phyloP scores from a whole-genome alignment of 73 alveolate genomes.

The Paraurostyla sp. region DNA sequence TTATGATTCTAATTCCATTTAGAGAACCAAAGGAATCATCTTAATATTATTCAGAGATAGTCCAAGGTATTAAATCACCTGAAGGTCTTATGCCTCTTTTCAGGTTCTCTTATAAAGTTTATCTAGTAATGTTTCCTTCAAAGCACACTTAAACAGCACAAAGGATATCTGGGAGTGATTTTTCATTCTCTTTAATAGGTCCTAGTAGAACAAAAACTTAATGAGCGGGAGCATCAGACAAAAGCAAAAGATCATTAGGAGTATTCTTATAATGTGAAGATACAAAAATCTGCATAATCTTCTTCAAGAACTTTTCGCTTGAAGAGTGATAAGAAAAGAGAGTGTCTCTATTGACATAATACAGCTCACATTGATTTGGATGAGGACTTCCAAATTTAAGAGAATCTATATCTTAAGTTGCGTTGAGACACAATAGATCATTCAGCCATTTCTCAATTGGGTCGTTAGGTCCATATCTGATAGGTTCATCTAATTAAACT shows the following conservation, averaged over 20 bases:
- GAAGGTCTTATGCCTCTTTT: constrained; percentile 92
- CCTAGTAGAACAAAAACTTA: constrained; percentile 96
- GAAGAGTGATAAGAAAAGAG: constrained; percentile 97
- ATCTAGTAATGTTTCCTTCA: constrained; percentile 76
- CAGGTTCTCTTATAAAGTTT: constrained; percentile 83
- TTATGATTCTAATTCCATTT: constrained; percentile 97
- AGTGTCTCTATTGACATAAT: constrained; percentile 99
- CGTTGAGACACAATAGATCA: constrained; percentile 96
- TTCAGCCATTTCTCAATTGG: constrained; percentile 98
- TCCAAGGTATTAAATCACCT: constrained; percentile 99
- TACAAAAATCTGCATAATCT: constrained; percentile 98
- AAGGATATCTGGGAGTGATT: constrained; percentile 96
- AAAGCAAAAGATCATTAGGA: constrained; percentile 99
- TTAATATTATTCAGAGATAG: constrained; percentile 97
- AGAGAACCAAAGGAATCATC: constrained; percentile 95
- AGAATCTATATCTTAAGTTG: constrained; percentile 75
- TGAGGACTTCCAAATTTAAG: constrained; percentile 89
- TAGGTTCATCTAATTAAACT: constrained; percentile 95
- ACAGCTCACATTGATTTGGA: constrained; percentile 96
- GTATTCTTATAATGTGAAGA: constrained; percentile 99
- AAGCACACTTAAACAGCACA: constrained; percentile 98
- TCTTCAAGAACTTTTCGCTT: constrained; percentile 96
- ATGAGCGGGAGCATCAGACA: constrained; percentile 99
- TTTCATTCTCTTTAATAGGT: constrained; percentile 85
- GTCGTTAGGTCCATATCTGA: constrained; percentile 98